phyloP scores from a whole-genome alignment of 768 basidiomycete species.

The Mrakia blollopis region DNA sequence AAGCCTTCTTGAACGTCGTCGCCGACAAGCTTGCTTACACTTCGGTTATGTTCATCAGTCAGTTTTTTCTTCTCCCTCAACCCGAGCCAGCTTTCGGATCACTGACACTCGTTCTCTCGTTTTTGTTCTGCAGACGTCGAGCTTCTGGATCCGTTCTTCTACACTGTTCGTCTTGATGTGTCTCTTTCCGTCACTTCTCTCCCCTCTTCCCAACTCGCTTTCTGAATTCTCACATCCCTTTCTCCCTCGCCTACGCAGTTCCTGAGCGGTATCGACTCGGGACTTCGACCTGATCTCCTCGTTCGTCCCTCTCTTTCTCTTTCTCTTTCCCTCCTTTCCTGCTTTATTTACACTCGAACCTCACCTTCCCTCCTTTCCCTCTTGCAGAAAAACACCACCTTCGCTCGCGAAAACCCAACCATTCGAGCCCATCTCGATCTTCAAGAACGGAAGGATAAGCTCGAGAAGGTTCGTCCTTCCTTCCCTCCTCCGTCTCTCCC shows the following conservation, averaged over 20 bases:
- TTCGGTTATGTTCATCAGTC: conserved; percentile 89
- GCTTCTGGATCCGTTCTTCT: conserved; percentile 95
- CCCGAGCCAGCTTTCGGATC: not conserved
- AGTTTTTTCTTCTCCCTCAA: not conserved
- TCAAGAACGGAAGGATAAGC: conserved; percentile 94
- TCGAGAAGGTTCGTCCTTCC: conserved; percentile 59
- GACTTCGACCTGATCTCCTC: conserved; percentile 56
- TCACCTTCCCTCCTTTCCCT: not conserved
- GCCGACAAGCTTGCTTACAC: conserved; percentile 95
- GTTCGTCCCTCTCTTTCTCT: conserved; percentile 1
- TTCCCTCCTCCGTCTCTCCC: too few species aligned
- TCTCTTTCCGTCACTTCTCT: not conserved
- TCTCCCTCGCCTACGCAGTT: conserved; percentile 56
- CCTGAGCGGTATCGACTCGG: conserved; percentile 93
- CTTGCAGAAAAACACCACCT: conserved; percentile 51
- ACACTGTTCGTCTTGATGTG: conserved; percentile 42
- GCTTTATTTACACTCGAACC: not conserved
- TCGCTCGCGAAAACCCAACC: conserved; percentile 92
- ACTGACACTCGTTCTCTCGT: not conserved
- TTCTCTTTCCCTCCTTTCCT: not conserved
- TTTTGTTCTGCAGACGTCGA: conserved; percentile 59
- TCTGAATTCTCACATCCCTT: not conserved
- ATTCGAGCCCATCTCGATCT: conserved; percentile 82
- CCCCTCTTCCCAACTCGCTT: too few species aligned
- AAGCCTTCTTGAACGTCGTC: conserved; percentile 92